phyloP scores from a whole-genome alignment of 2,329 filamentous ascomycete genomes.

The Tolypocladium pustulatum region DNA sequence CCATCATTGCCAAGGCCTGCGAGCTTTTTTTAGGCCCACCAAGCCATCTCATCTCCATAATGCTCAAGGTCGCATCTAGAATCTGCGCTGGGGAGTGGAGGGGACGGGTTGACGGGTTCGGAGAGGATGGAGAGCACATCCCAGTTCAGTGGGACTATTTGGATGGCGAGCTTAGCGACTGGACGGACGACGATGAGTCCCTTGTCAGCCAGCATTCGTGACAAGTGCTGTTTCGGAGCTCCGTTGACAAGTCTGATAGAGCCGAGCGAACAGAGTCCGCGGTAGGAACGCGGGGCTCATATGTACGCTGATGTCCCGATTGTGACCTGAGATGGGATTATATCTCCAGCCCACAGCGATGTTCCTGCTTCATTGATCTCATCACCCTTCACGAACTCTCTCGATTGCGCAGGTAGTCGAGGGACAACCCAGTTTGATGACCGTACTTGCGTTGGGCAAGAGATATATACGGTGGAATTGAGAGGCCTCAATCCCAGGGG shows the following conservation, averaged over 20 bases:
- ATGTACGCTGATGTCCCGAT: neutral
- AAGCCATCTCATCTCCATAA: conserved; percentile 63
- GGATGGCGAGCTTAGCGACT: conserved; percentile 44
- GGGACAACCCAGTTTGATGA: neutral
- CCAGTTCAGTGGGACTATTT: conserved; percentile 52
- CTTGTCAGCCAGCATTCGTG: neutral
- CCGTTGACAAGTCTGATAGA: neutral
- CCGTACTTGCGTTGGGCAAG: neutral
- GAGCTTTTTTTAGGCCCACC: conserved; percentile 74
- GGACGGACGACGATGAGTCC: conserved; percentile 37
- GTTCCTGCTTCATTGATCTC: neutral
- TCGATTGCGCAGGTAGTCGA: neutral
- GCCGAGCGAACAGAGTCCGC: neutral
- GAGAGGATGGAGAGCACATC: conserved; percentile 41
- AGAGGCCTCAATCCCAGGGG: neutral
- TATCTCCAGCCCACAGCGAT: no score
- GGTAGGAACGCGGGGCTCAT: neutral
- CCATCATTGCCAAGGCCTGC: conserved; percentile 66
- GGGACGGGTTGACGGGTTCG: conserved; percentile 45
- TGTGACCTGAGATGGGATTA: neutral
- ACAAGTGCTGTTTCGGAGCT: neutral
- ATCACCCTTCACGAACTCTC: neutral
- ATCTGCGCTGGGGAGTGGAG: conserved; percentile 58
- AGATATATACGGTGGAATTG: neutral
- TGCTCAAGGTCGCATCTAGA: conserved; percentile 70